Evolutionary conservation across 352 stramenopile genomes (phyloP), one percentile per base, ranked within the genome.

Genomic region (Phytophthora sp.): DNA sequence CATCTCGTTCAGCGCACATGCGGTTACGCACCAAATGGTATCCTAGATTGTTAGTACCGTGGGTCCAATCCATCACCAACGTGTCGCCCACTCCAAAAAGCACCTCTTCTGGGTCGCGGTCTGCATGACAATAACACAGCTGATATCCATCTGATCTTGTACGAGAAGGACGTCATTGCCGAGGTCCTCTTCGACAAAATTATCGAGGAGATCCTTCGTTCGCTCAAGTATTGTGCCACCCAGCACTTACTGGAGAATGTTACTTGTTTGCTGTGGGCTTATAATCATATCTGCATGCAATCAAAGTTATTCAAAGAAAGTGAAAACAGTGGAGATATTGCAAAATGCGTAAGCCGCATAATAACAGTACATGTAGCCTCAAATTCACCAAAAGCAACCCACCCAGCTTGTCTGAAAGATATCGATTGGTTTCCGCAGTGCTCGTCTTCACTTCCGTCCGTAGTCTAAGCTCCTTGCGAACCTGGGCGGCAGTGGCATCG

Each of bases 21-120:
- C n/a, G n/a, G n/a, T n/a, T n/a, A n/a, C n/a, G n/a, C n/a, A 26
- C 63, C 51, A 63, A 24, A 42, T 71, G 44, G 9, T 52, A 52
- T 13, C 24, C 15, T 1, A 52, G 13, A 16, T 36, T 36, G 16
- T 36, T 52, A 21, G 26, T 36, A 9, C 44, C 44, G 24, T 52
- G 44, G 4, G 44, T 52, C 24, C 44, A 49, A 16, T 36, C 44
- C 26, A 52, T 52, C 26, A 36, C 44, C 16, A 52, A 20, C 0
- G 1, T 52, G 15, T 38, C 26, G 7, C 44, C 26, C 44, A 52
- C 24, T 52, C 12, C 4, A 2, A 2, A 7, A 52, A 23, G 13
- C 44, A 52, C 2, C 4, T 23, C 44, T 52, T 52, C 16, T 52
- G 44, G 7, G 36, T 15, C 3, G 24, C 9, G 3, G 24, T 52